Conservation (phyloP, 768 basidiomycete species). For the Pleurotus pulmonarius region DNA sequence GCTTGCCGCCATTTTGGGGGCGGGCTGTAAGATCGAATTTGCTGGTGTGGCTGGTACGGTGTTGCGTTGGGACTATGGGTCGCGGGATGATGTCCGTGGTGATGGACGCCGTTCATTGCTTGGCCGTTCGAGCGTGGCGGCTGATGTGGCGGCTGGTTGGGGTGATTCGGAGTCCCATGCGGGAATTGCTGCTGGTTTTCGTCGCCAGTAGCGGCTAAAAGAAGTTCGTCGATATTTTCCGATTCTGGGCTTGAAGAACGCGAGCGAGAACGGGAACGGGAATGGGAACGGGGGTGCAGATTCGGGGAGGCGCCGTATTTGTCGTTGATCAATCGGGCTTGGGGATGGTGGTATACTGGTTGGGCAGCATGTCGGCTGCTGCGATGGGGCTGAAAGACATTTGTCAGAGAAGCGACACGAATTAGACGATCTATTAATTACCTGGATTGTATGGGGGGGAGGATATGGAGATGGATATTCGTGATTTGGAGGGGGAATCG, state of each 20-base stretch:
- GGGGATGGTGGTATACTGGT: background rate
- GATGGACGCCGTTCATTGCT: background rate
- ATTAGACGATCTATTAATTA: background rate
- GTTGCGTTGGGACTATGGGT: background rate
- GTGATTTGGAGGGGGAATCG: background rate
- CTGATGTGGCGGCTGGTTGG: constrained; percentile 1
- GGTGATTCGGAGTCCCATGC: constrained; percentile 3
- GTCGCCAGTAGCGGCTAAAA: constrained; percentile 33
- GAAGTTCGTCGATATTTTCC: constrained; percentile 36
- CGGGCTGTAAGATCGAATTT: too few relatives aligned
- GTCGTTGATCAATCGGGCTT: background rate
- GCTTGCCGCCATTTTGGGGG: too few relatives aligned
- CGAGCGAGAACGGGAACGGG: constrained; percentile 17
- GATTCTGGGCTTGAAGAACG: constrained; percentile 15
- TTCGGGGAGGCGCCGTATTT: background rate
- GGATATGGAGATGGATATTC: background rate
- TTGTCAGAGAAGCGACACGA: background rate
- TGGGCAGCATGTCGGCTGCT: background rate
- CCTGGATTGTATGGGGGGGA: background rate
- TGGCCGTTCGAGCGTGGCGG: background rate
- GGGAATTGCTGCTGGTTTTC: constrained; percentile 9
- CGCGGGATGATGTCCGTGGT: background rate
- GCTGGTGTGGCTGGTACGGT: background rate
- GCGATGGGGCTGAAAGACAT: background rate
- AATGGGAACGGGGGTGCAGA: constrained; percentile 7